These are phyloP conservation scores for Lasiodiplodia sp. DNA, from an alignment of 2,329 filamentous ascomycete species.

Conservation along the genomic window DNA sequence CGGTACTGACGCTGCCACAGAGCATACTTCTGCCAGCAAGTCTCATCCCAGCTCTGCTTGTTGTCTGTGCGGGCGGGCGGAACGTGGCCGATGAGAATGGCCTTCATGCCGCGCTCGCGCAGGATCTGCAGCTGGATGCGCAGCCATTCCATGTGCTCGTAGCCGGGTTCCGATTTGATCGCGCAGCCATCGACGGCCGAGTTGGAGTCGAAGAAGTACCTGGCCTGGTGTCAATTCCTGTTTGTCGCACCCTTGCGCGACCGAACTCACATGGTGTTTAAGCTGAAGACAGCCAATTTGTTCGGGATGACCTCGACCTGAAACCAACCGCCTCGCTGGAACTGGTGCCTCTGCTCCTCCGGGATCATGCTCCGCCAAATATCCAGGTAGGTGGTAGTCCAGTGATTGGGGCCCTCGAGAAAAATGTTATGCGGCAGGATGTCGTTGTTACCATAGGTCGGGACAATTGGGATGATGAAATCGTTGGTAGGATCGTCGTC, in stretches of 20 bases:
- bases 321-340: slow-evolving; percentile 94
- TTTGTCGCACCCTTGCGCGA: neutral
- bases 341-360: slow-evolving; percentile 88
- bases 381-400: slow-evolving; percentile 77
- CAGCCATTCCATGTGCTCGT: slow-evolving; percentile 95
- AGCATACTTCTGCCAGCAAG: slow-evolving; percentile 97
- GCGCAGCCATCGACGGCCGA: slow-evolving; percentile 91
- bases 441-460: slow-evolving; percentile 96
- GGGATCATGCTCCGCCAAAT: slow-evolving; percentile 91
- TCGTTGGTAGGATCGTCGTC: slow-evolving; percentile 60
- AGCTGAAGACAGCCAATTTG: slow-evolving; percentile 85
- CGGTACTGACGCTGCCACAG: slow-evolving; percentile 90
- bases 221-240: slow-evolving; percentile 30
- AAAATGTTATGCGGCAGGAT: slow-evolving; percentile 97
- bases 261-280: slow-evolving; percentile 77
- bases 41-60: slow-evolving; percentile 93
- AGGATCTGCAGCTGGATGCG: slow-evolving; percentile 85
- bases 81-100: slow-evolving; percentile 92
- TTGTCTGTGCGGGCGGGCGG: slow-evolving; percentile 84
- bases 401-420: slow-evolving; percentile 81
- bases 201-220: slow-evolving; percentile 92
- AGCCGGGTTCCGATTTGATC: slow-evolving; percentile 81
- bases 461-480: slow-evolving; percentile 79
- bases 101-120: slow-evolving; percentile 87
- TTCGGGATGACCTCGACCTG: slow-evolving; percentile 89